Conservation (phyloP, 148 eudicot genomes). For the Silene uniflora region DNA sequence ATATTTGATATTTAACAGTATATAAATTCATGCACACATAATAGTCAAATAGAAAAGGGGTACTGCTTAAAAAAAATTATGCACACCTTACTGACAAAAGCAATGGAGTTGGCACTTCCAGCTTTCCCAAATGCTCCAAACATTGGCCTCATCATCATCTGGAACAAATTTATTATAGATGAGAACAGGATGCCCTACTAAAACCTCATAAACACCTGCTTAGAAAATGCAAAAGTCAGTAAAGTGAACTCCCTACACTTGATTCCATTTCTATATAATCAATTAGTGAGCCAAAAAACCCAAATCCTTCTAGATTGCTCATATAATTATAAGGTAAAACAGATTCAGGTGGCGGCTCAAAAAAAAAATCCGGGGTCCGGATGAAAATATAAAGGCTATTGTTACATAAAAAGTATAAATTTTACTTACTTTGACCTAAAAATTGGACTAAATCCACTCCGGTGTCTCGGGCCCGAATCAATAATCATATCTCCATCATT, state of each 20-base stretch:
- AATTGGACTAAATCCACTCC: too few relatives aligned
- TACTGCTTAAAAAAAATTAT: background rate
- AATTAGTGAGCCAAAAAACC: background rate
- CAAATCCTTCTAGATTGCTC: too few relatives aligned
- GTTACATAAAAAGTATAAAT: too few relatives aligned
- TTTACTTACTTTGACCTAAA: too few relatives aligned
- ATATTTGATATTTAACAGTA: background rate
- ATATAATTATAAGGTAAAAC: too few relatives aligned
- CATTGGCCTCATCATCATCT: slow-evolving; percentile 98
- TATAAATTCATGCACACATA: background rate
- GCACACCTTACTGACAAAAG: slow-evolving; percentile 87
- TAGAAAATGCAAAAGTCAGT: background rate
- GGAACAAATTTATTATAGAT: slow-evolving; percentile 28
- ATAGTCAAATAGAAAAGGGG: background rate
- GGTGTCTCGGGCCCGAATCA: too few relatives aligned
- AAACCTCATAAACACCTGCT: background rate
- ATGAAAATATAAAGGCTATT: too few relatives aligned
- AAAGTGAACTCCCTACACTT: background rate
- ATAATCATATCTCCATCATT: too few relatives aligned
- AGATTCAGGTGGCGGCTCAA: too few relatives aligned
- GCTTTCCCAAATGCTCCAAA: slow-evolving; percentile 95
- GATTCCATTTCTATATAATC: background rate
- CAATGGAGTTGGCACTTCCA: slow-evolving; percentile 72
- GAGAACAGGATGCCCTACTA: slow-evolving; percentile 5
- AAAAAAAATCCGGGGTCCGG: too few relatives aligned